Conservation (phyloP, 768 basidiomycete genomes). For the Myochromella boudieri region DNA sequence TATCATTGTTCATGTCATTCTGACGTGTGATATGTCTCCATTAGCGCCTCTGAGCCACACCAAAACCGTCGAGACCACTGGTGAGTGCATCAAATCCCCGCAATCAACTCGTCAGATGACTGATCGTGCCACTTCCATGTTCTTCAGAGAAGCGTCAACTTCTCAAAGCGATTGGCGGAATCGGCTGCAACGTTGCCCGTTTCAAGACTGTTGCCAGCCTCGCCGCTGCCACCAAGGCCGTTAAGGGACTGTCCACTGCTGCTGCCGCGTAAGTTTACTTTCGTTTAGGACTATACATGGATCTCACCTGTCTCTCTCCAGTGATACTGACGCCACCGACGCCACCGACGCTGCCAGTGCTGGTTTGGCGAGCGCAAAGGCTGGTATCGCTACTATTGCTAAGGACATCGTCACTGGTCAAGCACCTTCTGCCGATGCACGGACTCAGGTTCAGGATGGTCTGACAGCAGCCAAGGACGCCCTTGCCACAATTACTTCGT, state of each 20-base stretch:
- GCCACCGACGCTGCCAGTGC: slow-evolving; percentile 21
- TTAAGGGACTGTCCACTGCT: slow-evolving; percentile 12
- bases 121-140: neutral
- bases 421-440: slow-evolving; percentile 21
- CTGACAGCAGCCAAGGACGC: slow-evolving; percentile 20
- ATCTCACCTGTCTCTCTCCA: slow-evolving; percentile 2
- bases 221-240: slow-evolving; percentile 11
- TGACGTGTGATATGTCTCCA: neutral
- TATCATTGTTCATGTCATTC: neutral
- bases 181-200: slow-evolving; percentile 17
- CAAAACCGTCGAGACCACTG: neutral
- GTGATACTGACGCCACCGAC: slow-evolving; percentile 20
- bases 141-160: slow-evolving; percentile 13
- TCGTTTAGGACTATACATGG: neutral
- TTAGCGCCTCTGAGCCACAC: slow-evolving; percentile 5
- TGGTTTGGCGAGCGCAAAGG: slow-evolving; percentile 22
- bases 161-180: slow-evolving; percentile 14
- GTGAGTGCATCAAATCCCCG: neutral
- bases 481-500: slow-evolving; percentile 25
- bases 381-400: slow-evolving; percentile 25
- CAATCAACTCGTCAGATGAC: neutral
- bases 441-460: slow-evolving; percentile 21
- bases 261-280: slow-evolving; percentile 15
- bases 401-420: slow-evolving; percentile 18
- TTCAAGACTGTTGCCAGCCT: slow-evolving; percentile 15